phyloP scores from a whole-genome alignment of 768 basidiomycete species.

The Naematelia encephala region DNA sequence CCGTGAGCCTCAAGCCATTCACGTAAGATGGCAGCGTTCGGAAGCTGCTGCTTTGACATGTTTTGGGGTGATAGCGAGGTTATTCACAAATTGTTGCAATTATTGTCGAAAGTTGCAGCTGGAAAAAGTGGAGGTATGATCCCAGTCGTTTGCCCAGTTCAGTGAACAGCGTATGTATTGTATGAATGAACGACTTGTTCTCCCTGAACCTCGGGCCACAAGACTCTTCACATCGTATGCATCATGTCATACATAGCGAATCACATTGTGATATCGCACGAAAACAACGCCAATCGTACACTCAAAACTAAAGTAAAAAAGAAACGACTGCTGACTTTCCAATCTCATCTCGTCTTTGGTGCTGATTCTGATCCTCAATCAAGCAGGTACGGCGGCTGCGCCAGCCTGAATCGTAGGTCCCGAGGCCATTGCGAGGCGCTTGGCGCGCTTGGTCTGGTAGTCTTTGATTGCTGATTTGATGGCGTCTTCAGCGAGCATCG shows the following conservation, averaged over 20 bases:
- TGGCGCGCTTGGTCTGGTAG: constrained; percentile 78
- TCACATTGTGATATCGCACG: neutral
- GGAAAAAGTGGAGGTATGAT: neutral
- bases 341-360: neutral
- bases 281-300: neutral
- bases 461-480: constrained; percentile 96
- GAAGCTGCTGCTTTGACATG: neutral
- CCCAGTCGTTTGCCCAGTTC: too few relatives aligned
- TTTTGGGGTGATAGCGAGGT: neutral
- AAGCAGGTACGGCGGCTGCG: neutral
- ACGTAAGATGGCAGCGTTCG: neutral
- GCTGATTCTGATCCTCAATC: neutral
- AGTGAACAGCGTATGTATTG: neutral
- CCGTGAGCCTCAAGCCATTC: constrained; percentile 4
- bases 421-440: constrained; percentile 53
- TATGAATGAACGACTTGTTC: neutral
- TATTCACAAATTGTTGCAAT: neutral
- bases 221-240: neutral
- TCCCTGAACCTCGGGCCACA: too few relatives aligned
- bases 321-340: neutral
- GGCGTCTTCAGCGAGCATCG: constrained; percentile 96
- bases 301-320: too few relatives aligned
- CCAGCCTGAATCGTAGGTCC: constrained; percentile 2
- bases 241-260: neutral
- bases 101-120: neutral